Evolutionary conservation across 1,284 basidiomycete species (phyloP).

Genomic region (Tremellales sp.): DNA sequence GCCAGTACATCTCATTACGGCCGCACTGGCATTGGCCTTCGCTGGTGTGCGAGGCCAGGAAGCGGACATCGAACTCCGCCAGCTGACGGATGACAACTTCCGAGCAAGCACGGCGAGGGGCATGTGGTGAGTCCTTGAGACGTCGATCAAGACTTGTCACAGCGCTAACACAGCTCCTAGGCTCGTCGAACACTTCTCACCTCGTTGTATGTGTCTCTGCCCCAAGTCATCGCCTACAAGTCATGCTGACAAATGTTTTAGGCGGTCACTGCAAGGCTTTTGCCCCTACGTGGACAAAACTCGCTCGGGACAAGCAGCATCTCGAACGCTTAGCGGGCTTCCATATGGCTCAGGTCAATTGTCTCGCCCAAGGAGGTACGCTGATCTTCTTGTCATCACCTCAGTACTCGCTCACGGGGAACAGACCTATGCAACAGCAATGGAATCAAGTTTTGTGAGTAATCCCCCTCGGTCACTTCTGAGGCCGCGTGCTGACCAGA

Average conservation of each 20-base stretch:
- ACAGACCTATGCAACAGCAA: constrained; percentile 74
- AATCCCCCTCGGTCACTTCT: background rate
- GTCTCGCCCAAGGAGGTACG: constrained; percentile 74
- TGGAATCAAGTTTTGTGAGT: constrained; percentile 60
- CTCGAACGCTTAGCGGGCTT: constrained; percentile 58
- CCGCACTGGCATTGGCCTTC: background rate
- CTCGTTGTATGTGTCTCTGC: constrained; percentile 44
- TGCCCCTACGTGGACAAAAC: constrained; percentile 73
- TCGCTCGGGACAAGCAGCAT: constrained; percentile 58
- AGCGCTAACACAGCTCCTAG: constrained; percentile 14
- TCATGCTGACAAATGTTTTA: constrained; percentile 17
- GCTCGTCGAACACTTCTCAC: constrained; percentile 50
- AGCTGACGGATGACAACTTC: constrained; percentile 66
- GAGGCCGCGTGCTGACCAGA: background rate
- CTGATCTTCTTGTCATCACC: constrained; percentile 7
- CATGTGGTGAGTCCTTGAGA: constrained; percentile 58
- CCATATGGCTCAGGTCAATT: constrained; percentile 79
- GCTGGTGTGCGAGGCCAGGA: background rate
- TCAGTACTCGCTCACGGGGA: background rate
- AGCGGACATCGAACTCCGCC: constrained; percentile 36
- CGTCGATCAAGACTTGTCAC: background rate
- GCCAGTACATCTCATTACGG: background rate
- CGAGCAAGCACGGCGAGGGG: constrained; percentile 57
- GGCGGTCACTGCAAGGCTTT: constrained; percentile 47
- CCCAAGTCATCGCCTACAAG: background rate